These are phyloP conservation scores for Alternaria sp. DNA, from an alignment of 2,329 filamentous ascomycete genomes.

Conservation along the genomic window DNA sequence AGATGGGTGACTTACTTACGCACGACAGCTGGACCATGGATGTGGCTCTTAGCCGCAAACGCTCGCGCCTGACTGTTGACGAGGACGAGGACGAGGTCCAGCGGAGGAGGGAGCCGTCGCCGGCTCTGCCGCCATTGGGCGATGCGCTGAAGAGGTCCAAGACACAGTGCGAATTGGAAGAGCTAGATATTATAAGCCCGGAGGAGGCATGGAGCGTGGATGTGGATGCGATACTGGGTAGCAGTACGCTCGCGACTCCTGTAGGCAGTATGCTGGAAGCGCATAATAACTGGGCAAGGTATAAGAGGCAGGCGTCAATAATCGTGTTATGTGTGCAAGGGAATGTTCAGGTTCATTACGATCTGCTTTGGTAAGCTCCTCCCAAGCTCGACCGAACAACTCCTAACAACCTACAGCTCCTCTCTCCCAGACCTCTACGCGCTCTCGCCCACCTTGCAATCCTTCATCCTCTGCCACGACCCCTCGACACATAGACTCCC, in stretches of 20 bases:
- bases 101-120: slow-evolving; percentile 27
- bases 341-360: slow-evolving; percentile 43
- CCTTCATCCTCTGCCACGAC: slow-evolving; percentile 44
- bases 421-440: slow-evolving; percentile 38
- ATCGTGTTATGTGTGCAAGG: slow-evolving; percentile 45
- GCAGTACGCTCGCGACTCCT: slow-evolving; percentile 28
- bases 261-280: slow-evolving; percentile 23
- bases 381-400: too few relatives aligned
- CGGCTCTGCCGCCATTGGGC: slow-evolving; percentile 22
- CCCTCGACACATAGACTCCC: slow-evolving; percentile 39
- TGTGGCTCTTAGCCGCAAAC: slow-evolving; percentile 41
- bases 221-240: slow-evolving; percentile 37
- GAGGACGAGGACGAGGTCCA: slow-evolving; percentile 33
- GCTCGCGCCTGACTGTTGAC: slow-evolving; percentile 39
- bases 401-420: slow-evolving; percentile 26
- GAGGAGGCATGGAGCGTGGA: slow-evolving; percentile 45
- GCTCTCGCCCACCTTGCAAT: slow-evolving; percentile 42
- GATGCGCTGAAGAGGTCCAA: slow-evolving; percentile 44
- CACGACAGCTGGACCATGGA: slow-evolving; percentile 36
- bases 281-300: slow-evolving; percentile 38
- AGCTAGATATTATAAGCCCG: slow-evolving; percentile 35
- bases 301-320: slow-evolving; percentile 23
- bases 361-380: slow-evolving; percentile 48
- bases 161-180: slow-evolving; percentile 46
- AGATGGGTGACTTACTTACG: slow-evolving; percentile 27